Evolutionary conservation across 148 eudicot species (phyloP).

Genomic region (Camellia sinensis): DNA sequence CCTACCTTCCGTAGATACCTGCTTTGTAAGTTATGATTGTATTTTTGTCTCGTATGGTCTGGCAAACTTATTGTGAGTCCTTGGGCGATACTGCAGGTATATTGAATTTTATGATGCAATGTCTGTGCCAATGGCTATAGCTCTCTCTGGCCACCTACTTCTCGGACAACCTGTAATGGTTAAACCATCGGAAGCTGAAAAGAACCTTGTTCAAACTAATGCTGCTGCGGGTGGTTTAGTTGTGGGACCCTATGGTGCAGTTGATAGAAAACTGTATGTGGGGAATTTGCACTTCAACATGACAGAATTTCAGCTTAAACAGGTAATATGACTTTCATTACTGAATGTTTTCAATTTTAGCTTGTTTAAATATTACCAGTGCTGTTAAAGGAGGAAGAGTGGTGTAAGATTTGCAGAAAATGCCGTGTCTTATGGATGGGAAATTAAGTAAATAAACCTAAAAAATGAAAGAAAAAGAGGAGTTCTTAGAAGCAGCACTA

Average conservation of each 20-base stretch:
- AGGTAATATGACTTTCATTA: conserved; percentile 5
- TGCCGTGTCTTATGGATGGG: neutral
- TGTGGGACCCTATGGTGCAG: conserved; percentile 86
- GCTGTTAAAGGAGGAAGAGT: neutral
- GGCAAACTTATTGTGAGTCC: conserved; percentile 20
- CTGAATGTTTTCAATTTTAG: neutral
- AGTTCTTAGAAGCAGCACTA: neutral
- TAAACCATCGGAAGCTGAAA: conserved; percentile 98
- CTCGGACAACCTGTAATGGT: conserved; percentile 98
- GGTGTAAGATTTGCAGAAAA: neutral
- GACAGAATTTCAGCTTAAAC: conserved; percentile 87
- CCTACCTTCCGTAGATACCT: conserved; percentile 29
- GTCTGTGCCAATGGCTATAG: conserved; percentile 99
- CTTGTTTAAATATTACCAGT: neutral
- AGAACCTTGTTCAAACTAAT: conserved; percentile 94
- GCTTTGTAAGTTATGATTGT: conserved; percentile 34
- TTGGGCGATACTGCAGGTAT: conserved; percentile 57
- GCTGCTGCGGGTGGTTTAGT: conserved; percentile 64
- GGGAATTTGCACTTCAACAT: conserved; percentile 96
- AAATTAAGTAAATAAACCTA: neutral
- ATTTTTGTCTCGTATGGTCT: conserved; percentile 13
- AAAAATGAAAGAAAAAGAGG: neutral
- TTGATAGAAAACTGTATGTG: conserved; percentile 93
- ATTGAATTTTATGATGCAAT: conserved; percentile 88
- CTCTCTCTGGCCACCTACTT: conserved; percentile 83